Evolutionary conservation across 1,284 basidiomycete species (phyloP), one percentile per base, ranked within the genome.

Genomic region (Cryptococcus neoformans): DNA sequence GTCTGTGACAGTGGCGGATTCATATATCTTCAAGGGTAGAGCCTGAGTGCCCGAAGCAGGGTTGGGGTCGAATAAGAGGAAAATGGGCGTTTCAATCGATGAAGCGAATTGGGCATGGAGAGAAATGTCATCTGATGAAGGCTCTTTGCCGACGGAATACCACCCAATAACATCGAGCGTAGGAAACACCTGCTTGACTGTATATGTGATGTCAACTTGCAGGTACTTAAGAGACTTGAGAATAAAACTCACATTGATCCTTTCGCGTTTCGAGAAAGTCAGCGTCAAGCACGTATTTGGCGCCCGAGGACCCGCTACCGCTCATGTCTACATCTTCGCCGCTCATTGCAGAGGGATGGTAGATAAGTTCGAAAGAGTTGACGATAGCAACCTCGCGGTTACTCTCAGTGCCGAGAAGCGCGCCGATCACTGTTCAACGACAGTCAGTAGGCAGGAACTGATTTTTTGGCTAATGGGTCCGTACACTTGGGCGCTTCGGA

Each of bases 131-230:
- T 80, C 81, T 7, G 83, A 66, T 1, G 86, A 86, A 0, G 92
- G 92, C 11, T 82, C 78, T 6, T 82, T 73, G 10, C 91, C 87
- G 53, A 93, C 85, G 0, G 90, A 89, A 75, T 99, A 99, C 95
- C 95, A 99, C 12, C 95, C 95, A 46, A 99, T 88, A 65, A 99
- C 86, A 66, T 96, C 92, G 48, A 98, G 83, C 0, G 92, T 92
- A 3, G 95, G 96, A 75, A 99, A 99, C 12, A 97, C 93, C 77
- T 97, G 92, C 74, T 95, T 95, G 82, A 95, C 94, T 97, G 70
- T 39, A 45, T 44, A 45, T 35, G 35, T 8, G 11, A 11, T 52
- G 37, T 14, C n/a, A 59, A 35, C 60, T 56, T 44, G 39, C 14
- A 12, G 21, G 21, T 51, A 2, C 16, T 42, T 14, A 21, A 11